These are phyloP conservation scores for Linnemannia schmuckeri DNA, from an alignment of 192 early-diverging fungal species.

Conservation along the genomic window DNA sequence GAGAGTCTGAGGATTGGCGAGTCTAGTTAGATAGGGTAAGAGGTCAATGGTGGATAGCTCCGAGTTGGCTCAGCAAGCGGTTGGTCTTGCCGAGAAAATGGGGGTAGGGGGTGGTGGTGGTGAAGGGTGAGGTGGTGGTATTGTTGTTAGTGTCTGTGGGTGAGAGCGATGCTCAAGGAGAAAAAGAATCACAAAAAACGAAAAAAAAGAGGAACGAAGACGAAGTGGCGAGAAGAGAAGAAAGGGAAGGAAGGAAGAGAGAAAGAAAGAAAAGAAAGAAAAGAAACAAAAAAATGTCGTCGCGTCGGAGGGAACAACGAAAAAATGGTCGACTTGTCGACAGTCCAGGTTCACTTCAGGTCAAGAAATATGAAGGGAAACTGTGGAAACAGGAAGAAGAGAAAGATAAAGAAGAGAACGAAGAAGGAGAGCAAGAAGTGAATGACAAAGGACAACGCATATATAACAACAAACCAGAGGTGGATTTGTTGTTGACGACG, in stretches of 20 bases:
- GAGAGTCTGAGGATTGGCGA: conserved; percentile 22
- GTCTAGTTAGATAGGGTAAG: conserved; percentile 21
- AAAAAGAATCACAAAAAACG: conserved; percentile 1
- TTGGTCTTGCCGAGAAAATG: conserved; percentile 17
- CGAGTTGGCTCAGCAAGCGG: conserved; percentile 26
- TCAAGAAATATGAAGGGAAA: not conserved
- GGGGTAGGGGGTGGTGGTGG: not conserved
- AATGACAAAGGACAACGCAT: no score
- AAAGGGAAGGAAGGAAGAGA: not conserved
- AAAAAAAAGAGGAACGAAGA: not conserved
- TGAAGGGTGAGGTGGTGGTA: not conserved
- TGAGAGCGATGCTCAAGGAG: conserved; percentile 2
- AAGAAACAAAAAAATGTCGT: conserved; percentile 2
- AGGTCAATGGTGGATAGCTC: conserved; percentile 44
- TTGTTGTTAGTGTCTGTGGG: not conserved
- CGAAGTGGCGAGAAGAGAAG: not conserved
- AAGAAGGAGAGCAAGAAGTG: no score
- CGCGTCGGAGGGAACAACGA: not conserved
- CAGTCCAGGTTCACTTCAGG: not conserved
- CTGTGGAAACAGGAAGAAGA: not conserved
- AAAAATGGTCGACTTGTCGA: conserved; percentile 1
- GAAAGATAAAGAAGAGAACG: not conserved
- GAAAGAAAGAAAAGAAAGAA: not conserved
- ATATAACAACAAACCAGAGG: no score
- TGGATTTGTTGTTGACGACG: not conserved